A percentile compares a stretch with the other conserved stretches of the same genome.
Conservation (phyloP, 2,329 filamentous ascomycete genomes). For the Botrytis paeoniae region DNA sequence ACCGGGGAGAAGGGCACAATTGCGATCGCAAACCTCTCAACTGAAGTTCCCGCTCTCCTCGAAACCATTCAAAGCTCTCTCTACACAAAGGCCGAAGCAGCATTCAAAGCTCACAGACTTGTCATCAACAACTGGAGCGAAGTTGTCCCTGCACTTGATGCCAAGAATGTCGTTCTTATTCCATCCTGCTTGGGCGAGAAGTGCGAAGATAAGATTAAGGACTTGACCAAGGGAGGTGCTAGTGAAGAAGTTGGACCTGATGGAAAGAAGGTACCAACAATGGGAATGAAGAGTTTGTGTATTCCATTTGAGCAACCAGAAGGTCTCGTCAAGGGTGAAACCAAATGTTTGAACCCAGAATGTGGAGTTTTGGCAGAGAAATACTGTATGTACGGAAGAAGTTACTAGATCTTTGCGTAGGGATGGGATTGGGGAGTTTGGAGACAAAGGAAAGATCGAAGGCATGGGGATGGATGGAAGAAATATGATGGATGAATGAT, state of each 20-base stretch:
- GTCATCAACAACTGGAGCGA: conserved; percentile 84
- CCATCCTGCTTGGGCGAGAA: conserved; percentile 78
- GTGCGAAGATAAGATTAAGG: conserved; percentile 95
- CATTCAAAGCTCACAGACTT: conserved; percentile 78
- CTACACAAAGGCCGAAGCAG: conserved; percentile 66
- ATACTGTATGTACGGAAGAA: conserved; percentile 91
- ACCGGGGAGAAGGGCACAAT: conserved; percentile 80
- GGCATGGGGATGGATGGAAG: not conserved
- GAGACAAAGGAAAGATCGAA: not conserved
- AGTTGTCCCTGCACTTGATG: conserved; percentile 84
- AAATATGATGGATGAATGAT: conserved; percentile 16
- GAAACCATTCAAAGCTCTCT: conserved; percentile 88
- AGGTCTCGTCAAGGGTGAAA: conserved; percentile 73
- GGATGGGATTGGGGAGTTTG: conserved; percentile 19
- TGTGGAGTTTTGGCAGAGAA: conserved; percentile 73
- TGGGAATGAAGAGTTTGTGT: conserved; percentile 74
- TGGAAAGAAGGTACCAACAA: conserved; percentile 58
- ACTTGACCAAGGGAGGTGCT: conserved; percentile 75
- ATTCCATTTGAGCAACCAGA: conserved; percentile 85
- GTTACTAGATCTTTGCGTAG: conserved; percentile 32
- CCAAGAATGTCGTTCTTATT: conserved; percentile 89
- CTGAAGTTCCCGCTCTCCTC: conserved; percentile 74
- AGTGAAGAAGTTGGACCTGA: conserved; percentile 46
- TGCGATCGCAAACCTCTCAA: conserved; percentile 68
- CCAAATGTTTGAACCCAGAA: conserved; percentile 88